phyloP scores from a whole-genome alignment of 805 yeast genomes.

The Lipomyces oligophaga region DNA sequence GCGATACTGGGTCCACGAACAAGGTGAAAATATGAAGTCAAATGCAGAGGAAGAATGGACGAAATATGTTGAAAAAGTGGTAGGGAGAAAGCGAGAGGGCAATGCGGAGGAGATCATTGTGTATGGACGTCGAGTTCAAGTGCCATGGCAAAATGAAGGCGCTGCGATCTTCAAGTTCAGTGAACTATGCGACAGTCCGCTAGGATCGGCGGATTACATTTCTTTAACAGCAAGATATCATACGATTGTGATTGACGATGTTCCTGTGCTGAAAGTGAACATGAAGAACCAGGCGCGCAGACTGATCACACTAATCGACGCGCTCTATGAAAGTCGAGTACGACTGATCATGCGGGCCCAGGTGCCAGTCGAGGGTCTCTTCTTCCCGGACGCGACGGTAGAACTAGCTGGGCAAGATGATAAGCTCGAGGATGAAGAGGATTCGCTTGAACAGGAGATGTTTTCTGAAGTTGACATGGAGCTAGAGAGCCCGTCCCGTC shows the following conservation, averaged over 20 bases:
- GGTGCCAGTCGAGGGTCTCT: slow-evolving; percentile 49
- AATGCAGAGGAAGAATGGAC: slow-evolving; percentile 23
- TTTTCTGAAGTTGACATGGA: slow-evolving; percentile 60
- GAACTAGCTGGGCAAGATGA: slow-evolving; percentile 29
- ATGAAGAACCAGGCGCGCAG: slow-evolving; percentile 64
- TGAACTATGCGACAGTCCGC: slow-evolving; percentile 53
- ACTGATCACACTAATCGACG: slow-evolving; percentile 63
- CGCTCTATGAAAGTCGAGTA: slow-evolving; percentile 64
- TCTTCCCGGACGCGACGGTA: slow-evolving; percentile 54
- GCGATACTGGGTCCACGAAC: slow-evolving; percentile 10
- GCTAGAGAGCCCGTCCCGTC: slow-evolving; percentile 60
- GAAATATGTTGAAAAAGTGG: slow-evolving; percentile 1
- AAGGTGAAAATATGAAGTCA: not conserved
- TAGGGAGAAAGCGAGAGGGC: not conserved
- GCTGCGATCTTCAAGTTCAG: slow-evolving; percentile 50
- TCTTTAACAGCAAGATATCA: slow-evolving; percentile 59
- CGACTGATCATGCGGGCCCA: slow-evolving; percentile 53
- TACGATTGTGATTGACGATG: slow-evolving; percentile 55
- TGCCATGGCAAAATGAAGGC: slow-evolving; percentile 46
- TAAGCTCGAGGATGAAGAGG: slow-evolving; percentile 25
- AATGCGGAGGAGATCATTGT: slow-evolving; percentile 41
- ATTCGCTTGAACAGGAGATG: slow-evolving; percentile 61
- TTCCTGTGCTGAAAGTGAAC: slow-evolving; percentile 54
- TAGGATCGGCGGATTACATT: slow-evolving; percentile 67
- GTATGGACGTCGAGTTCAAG: slow-evolving; percentile 51